Percentiles rank a stretch among this genome's conserved stretches.
Evolutionary conservation across 139 green algal species (phyloP).

Genomic region (Picochlorum costavermella): DNA sequence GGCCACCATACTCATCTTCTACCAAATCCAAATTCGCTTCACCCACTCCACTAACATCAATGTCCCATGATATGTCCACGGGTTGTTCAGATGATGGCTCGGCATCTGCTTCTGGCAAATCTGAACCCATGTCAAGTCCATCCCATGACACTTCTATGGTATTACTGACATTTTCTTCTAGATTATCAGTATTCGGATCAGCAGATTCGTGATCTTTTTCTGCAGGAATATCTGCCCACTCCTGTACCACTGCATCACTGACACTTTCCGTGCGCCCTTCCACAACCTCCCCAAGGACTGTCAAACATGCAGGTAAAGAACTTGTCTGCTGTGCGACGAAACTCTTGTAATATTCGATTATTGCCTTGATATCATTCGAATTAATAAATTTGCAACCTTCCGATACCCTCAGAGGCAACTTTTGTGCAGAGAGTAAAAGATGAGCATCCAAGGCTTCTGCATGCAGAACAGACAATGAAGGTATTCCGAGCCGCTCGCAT

Average conservation of each 20-base stretch:
- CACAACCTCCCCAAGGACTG: no score
- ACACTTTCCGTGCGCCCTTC: no score
- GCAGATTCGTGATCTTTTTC: background rate
- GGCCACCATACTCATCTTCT: background rate
- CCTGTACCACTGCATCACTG: no score
- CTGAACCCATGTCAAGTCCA: background rate
- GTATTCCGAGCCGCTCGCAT: background rate
- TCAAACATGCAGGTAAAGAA: background rate
- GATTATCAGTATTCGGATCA: background rate
- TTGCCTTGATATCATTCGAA: no score
- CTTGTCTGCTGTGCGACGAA: background rate
- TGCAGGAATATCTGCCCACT: background rate
- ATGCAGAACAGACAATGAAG: slow-evolving; percentile 36
- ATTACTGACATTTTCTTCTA: background rate
- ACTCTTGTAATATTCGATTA: background rate
- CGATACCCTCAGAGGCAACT: no score
- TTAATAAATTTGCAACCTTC: no score
- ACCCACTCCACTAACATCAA: slow-evolving; percentile 36
- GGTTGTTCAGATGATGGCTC: background rate
- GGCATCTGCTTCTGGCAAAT: background rate
- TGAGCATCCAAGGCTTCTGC: no score
- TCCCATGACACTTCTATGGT: background rate
- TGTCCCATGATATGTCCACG: slow-evolving; percentile 49
- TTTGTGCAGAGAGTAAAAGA: no score
- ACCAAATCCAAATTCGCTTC: slow-evolving; percentile 5